Evolutionary conservation across 306 rosid genomes (phyloP), one percentile per base, ranked within the genome.

Genomic region (Gastrolobium villosum): DNA sequence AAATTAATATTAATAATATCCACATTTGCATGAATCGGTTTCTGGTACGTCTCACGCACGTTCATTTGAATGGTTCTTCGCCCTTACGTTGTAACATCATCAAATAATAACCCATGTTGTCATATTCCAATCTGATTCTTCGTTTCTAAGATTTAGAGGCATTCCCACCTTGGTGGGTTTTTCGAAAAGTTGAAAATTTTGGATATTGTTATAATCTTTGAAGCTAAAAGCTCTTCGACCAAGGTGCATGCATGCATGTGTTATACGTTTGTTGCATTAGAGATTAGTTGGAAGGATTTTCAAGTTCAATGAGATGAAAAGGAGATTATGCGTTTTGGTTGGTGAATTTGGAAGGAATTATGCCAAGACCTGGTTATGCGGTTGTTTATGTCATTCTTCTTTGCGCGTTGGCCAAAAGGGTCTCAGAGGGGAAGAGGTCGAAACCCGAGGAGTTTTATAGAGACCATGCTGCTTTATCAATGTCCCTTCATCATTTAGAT

Each of bases 281-380:
- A 74, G 74, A 66, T 2, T 45, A 13, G n/a, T 76, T 76, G 54
- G 64, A 43, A 32, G 59, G 74, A 62, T 14, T 41, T 64, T 35
- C 15, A 63, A 79, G 65, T 81, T 88, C 85, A 65, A 89, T 90
- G 94, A 80, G 83, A 93, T 89, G 93, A 91, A 77, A 37, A 28
- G 6, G 14, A 39, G 83, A 79, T 67, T 77, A 55, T 56, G 71
- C 82, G 81, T 73, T 74, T 55, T 82, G 84, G 9, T 76, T 80
- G 50, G 72, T 78, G 85, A 74, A 68, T 78, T 68, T 20, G 74
- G 63, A 55, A 84, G 80, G 72, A 79, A 90, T 84, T 83, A 86
- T 88, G 80, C 82, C 80, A 83, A 88, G 79, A 79, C 87, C 79
- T 32, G 13, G 82, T 36, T 81, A 64, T 84, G 81, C 81, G 10